Evolutionary conservation across 1,284 basidiomycete species (phyloP).

Genomic region (Pholiota adiposa): DNA sequence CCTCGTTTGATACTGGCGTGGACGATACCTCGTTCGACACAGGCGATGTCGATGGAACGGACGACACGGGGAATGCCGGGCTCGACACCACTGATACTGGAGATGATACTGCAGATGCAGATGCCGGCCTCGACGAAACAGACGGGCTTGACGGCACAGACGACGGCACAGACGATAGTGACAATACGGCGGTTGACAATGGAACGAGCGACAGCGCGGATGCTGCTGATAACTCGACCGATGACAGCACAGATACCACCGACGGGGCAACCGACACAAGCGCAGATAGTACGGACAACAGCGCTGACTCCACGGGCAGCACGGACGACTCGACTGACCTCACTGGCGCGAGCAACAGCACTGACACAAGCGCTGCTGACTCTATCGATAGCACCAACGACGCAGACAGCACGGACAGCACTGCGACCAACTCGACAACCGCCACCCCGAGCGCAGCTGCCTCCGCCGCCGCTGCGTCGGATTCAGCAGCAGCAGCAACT

Average conservation of each 20-base stretch:
- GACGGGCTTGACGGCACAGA: constrained; percentile 4
- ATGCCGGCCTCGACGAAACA: constrained; percentile 8
- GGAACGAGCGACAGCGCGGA: constrained; percentile 8
- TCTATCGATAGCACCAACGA: constrained; percentile 10
- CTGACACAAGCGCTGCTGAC: constrained; percentile 14
- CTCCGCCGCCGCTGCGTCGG: constrained; percentile 9
- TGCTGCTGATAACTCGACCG: constrained; percentile 4
- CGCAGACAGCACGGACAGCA: constrained; percentile 5
- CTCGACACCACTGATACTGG: constrained; percentile 3
- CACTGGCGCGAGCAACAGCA: constrained; percentile 16
- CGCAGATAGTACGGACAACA: constrained; percentile 7
- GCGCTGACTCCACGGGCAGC: background rate
- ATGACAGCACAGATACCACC: background rate
- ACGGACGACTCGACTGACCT: constrained; percentile 11
- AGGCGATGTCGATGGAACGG: background rate
- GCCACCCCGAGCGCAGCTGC: constrained; percentile 16
- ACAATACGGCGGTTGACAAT: constrained; percentile 8
- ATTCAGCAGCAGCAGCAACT: constrained; percentile 9
- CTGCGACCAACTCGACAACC: constrained; percentile 13
- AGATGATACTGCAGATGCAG: constrained; percentile 4
- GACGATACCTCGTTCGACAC: constrained; percentile 8
- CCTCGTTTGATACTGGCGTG: constrained; percentile 2
- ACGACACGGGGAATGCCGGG: constrained; percentile 3
- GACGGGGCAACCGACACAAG: background rate
- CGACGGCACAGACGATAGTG: constrained; percentile 2